A percentile compares a stretch with the other conserved stretches of the same genome.
Evolutionary conservation across 2,329 filamentous ascomycete species (phyloP).

Genomic region (Dactylellina parvicollis): DNA sequence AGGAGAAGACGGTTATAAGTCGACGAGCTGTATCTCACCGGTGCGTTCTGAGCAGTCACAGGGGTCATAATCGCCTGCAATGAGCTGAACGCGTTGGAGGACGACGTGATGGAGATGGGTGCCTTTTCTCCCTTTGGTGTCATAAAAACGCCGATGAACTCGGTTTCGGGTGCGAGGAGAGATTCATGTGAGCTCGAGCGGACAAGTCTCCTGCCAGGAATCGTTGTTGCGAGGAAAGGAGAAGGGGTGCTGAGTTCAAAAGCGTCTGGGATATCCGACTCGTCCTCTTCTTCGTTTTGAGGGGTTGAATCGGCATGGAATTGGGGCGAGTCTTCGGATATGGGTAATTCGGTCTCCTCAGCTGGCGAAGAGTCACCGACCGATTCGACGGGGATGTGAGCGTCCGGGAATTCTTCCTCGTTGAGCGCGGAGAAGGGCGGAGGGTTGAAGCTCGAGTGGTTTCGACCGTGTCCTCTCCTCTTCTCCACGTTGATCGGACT

Average conservation of each 20-base stretch:
- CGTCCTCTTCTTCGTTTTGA: constrained; percentile 40
- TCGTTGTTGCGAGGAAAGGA: constrained; percentile 51
- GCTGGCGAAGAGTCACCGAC: constrained; percentile 19
- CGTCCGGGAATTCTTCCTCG: constrained; percentile 45
- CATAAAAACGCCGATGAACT: constrained; percentile 37
- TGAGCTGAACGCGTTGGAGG: constrained; percentile 29
- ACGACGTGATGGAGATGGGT: constrained; percentile 40
- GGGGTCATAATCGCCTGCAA: constrained; percentile 48
- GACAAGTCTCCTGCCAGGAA: constrained; percentile 47
- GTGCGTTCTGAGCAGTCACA: constrained; percentile 47
- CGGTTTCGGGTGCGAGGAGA: constrained; percentile 45
- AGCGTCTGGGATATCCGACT: constrained; percentile 40
- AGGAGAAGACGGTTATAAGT: constrained; percentile 49
- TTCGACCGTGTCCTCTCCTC: constrained; percentile 21
- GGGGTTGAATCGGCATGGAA: constrained; percentile 28
- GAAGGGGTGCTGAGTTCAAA: constrained; percentile 49
- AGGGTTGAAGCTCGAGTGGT: constrained; percentile 35
- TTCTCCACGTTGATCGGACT: constrained; percentile 50
- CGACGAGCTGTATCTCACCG: constrained; percentile 46
- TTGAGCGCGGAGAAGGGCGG: constrained; percentile 34
- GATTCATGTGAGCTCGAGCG: constrained; percentile 50
- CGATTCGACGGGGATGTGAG: constrained; percentile 21
- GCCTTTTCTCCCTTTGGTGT: constrained; percentile 44
- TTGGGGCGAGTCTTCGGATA: constrained; percentile 34
- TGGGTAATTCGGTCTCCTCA: constrained; percentile 20